Evolutionary conservation across 768 basidiomycete genomes (phyloP).

Genomic region (Boletus coccyginus): DNA sequence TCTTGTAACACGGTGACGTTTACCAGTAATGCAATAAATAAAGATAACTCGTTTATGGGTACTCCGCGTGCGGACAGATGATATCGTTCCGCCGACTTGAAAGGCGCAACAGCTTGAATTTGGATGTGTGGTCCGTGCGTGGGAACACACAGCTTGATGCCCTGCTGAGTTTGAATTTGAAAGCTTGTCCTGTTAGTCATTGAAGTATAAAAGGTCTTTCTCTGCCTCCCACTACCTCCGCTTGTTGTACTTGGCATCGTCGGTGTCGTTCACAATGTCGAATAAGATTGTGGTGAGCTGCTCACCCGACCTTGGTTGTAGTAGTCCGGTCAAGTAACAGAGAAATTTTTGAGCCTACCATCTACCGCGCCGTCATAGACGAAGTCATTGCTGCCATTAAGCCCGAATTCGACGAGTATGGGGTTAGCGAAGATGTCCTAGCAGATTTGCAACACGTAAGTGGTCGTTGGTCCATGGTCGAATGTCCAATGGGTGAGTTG

Average conservation of each 20-base stretch:
- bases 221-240: constrained; percentile 33
- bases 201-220: constrained; percentile 40
- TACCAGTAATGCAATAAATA: no score
- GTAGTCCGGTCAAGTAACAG: constrained; percentile 55
- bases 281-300: constrained; percentile 99
- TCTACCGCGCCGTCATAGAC: constrained; percentile 95
- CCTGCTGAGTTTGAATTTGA: constrained; percentile 43
- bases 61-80: background rate
- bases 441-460: constrained; percentile 86
- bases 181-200: constrained; percentile 36
- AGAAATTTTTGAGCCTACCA: constrained; percentile 71
- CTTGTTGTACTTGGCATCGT: constrained; percentile 28
- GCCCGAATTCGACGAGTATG: constrained; percentile 95
- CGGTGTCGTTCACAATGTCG: constrained; percentile 60
- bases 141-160: constrained; percentile 31
- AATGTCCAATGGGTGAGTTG: constrained; percentile 5
- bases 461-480: constrained; percentile 23
- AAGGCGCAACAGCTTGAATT: background rate
- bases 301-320: constrained; percentile 58
- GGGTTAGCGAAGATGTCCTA: constrained; percentile 88
- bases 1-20: background rate
- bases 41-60: background rate
- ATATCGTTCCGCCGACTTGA: background rate
- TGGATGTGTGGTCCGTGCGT: constrained; percentile 43
- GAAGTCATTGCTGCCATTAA: constrained; percentile 88